Percentiles rank a stretch among this genome's conserved stretches.
Conservation (phyloP, 2,329 filamentous ascomycete species). For the Aspergillus pseudoglaucus region DNA sequence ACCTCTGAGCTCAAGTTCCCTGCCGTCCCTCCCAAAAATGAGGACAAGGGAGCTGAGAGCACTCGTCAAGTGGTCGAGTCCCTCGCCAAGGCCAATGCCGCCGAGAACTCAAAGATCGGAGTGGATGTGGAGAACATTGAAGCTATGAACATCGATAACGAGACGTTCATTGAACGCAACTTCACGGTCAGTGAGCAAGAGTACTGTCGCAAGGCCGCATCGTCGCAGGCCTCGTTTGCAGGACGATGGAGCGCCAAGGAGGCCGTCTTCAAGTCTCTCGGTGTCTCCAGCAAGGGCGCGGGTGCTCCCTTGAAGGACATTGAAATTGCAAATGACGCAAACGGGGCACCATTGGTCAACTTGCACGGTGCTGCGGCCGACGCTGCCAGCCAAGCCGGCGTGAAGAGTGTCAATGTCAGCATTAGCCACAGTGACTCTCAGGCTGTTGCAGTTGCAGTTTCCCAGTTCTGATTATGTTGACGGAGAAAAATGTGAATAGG, state of each 20-base stretch:
- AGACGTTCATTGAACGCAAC: slow-evolving; percentile 90
- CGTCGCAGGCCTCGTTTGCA: slow-evolving; percentile 83
- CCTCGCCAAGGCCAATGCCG: slow-evolving; percentile 59
- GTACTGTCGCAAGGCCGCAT: slow-evolving; percentile 76
- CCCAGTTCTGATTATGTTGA: slow-evolving; percentile 54
- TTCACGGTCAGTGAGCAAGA: slow-evolving; percentile 78
- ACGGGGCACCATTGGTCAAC: slow-evolving; percentile 74
- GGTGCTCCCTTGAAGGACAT: slow-evolving; percentile 91
- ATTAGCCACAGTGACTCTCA: slow-evolving; percentile 95
- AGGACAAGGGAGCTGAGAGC: slow-evolving; percentile 52
- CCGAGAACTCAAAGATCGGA: slow-evolving; percentile 70
- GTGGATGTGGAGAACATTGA: slow-evolving; percentile 89
- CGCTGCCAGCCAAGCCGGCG: slow-evolving; percentile 77
- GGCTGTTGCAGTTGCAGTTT: slow-evolving; percentile 88
- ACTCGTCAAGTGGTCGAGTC: slow-evolving; percentile 72
- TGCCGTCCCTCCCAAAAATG: slow-evolving; percentile 58
- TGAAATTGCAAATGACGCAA: slow-evolving; percentile 76
- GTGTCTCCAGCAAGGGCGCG: slow-evolving; percentile 77
- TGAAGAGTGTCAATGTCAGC: slow-evolving; percentile 84
- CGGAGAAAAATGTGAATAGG: not conserved
- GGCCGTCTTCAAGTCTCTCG: slow-evolving; percentile 94
- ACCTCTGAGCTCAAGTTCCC: slow-evolving; percentile 70
- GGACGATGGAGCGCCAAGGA: slow-evolving; percentile 97
- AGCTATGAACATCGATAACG: slow-evolving; percentile 85
- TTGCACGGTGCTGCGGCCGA: slow-evolving; percentile 77